These are phyloP conservation scores for Trametes cubensis DNA, from an alignment of 768 basidiomycete species.

Conservation along the genomic window DNA sequence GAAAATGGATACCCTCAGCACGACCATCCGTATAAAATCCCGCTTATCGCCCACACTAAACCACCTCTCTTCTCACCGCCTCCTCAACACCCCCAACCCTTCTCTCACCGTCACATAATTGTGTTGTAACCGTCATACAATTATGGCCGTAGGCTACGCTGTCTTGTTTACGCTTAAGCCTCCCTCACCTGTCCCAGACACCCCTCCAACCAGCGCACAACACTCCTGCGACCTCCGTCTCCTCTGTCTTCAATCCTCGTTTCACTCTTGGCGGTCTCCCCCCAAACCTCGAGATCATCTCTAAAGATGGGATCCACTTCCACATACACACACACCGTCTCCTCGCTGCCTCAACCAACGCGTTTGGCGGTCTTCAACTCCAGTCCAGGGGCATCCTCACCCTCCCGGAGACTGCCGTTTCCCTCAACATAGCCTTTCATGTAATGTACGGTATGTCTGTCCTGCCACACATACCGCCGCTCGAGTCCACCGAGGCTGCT, in stretches of 20 bases:
- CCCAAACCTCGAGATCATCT: constrained; percentile 64
- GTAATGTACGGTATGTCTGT: constrained; percentile 68
- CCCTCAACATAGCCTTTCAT: constrained; percentile 75
- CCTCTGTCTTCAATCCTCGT: constrained; percentile 76
- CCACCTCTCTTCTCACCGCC: no score
- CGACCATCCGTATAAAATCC: no score
- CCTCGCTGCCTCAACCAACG: constrained; percentile 59
- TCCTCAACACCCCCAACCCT: no score
- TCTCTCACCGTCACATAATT: no score
- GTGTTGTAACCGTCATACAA: no score
- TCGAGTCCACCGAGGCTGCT: constrained; percentile 39
- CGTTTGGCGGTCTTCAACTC: constrained; percentile 56
- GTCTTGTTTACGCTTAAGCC: no score
- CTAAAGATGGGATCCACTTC: constrained; percentile 79
- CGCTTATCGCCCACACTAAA: no score
- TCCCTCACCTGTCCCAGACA: no score
- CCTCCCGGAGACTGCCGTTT: constrained; percentile 57
- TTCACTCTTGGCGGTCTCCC: constrained; percentile 51
- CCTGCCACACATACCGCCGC: constrained; percentile 68
- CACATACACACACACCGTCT: constrained; percentile 69
- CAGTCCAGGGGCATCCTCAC: constrained; percentile 50
- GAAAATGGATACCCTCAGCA: no score
- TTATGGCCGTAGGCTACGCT: no score
- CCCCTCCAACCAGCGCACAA: no score
- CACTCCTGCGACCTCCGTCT: constrained; percentile 49